Evolutionary conservation across 2,329 filamentous ascomycete genomes (phyloP), one percentile per base, ranked within the genome.

Genomic region (Stagonosporopsis vannaccii): DNA sequence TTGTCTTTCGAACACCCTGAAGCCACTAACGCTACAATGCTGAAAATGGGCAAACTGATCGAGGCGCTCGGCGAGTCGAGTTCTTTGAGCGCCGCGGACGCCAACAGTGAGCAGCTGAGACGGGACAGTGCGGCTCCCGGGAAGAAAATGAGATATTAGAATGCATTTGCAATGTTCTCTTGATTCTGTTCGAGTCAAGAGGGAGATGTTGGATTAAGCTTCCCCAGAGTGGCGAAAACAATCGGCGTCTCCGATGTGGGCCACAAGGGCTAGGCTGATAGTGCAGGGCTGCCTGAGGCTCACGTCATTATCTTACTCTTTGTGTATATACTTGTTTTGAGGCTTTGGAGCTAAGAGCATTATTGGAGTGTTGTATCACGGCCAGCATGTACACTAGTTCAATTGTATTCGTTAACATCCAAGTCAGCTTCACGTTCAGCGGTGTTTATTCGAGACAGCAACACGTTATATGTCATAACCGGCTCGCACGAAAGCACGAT

Each of bases 1-100:
- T 55, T 77, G 7, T 74, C 71, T 51, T 77, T 76, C 48, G 70
- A 76, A 51, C 71, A 76, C 51, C 70, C 71, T 0, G 64, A 69
- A 32, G 65, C 71, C 1, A 62, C 75, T 8, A 62, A 74, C 37
- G 45, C 58, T 9, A 72, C 65, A 4, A 46, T 74, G 63, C 39
- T 71, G 30, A 61, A 56, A 15, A 69, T 76, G 71, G 56, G 60
- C 0, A 62, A 67, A 30, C 25, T 77, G 0, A 49, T 71, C 1
- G 62, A 67, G 20, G 56, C 44, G 1, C 56, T 70, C 49, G 25
- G 54, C 2, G 36, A 26, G 26, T 37, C 35, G 45, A 41, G 39
- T n/a, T 30, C 17, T 26, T 33, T 25, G 43, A 39, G 44, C 19
- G 37, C 20, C 6, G 35, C 17, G 15, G 37, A 37, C 23, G 17